These are phyloP conservation scores for Nicotiana obtusifolia DNA, from an alignment of 257 asterid species.

Conservation along the genomic window DNA sequence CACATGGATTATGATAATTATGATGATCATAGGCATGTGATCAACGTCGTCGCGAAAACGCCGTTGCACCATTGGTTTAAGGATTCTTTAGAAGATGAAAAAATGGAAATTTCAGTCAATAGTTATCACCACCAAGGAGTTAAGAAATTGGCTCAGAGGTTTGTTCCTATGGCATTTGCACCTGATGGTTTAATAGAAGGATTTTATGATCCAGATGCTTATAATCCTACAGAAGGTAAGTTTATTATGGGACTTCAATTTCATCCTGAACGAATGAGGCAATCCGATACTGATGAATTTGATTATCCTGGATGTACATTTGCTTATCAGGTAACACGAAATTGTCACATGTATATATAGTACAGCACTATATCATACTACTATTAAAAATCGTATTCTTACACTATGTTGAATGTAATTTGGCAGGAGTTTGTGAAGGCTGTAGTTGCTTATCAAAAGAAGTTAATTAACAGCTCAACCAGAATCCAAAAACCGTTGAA, in stretches of 20 bases:
- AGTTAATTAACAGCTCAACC: constrained; percentile 12
- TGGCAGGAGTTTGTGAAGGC: constrained; percentile 43
- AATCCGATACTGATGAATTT: constrained; percentile 46
- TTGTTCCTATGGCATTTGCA: constrained; percentile 81
- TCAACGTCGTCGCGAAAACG: constrained; percentile 44
- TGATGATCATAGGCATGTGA: constrained; percentile 65
- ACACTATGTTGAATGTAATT: not conserved
- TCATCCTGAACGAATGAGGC: constrained; percentile 86
- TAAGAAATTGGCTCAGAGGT: constrained; percentile 65
- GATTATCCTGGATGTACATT: constrained; percentile 70
- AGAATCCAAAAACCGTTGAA: constrained; percentile 17
- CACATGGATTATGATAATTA: constrained; percentile 76
- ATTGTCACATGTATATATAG: not conserved
- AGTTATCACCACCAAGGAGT: constrained; percentile 95
- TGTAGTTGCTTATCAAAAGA: constrained; percentile 40
- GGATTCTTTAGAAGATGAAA: constrained; percentile 40
- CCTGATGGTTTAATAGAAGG: constrained; percentile 82
- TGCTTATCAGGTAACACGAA: constrained; percentile 25
- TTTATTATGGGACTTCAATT: constrained; percentile 90
- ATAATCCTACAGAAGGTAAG: constrained; percentile 72
- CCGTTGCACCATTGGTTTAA: constrained; percentile 69
- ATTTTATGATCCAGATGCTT: constrained; percentile 72
- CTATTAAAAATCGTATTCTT: too few relatives aligned
- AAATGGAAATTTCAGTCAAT: constrained; percentile 55
- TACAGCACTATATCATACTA: not conserved